Base-by-base conservation (phyloP, 331 rosid species). In the Arachis monticola region DNA sequence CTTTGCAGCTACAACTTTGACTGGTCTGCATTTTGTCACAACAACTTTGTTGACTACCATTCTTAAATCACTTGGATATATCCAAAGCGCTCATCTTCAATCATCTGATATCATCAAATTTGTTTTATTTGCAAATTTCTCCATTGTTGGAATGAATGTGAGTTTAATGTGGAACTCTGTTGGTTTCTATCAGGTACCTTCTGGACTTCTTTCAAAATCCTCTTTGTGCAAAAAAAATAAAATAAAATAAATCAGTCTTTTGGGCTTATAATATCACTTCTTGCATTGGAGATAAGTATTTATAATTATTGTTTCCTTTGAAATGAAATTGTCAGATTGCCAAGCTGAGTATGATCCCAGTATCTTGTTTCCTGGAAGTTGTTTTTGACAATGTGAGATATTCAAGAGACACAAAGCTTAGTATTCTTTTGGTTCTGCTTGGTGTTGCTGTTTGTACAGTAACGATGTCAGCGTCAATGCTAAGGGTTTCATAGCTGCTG, bases 111-210 rank as follows among this genome's bases (percentile, higher is more conserved):
- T 93, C 81, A 66, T 93, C 72, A 91, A 86, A 76, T 93, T 93
- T 85, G 92, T 91, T 51, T 48, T 93, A 46, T 89, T 93, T 89
- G 96, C 98, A n/a, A 93, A 93, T 81, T 88, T 89, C 77, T 93
- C 98, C 70, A 93, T 93, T 59, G 97, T 91, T 41, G 97, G 97
- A 64, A 93, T 93, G 98, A 93, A 93, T 77, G 92, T 91, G 82
- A 93, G 98, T 85, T 86, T 93, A 79, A 93, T 93, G 98, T 91
- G 96, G 97, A 93, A 93, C 85, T 91, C 98, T 60, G 98, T 93
- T 58, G 98, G 98, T 74, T 93, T 93, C 82, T 93, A 93, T 86
- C 98, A 93, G 97, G 98, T 89, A 76, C 73, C 66, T 47, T 63
- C 38, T 8, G 32, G 38, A 13, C 30, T 1, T 27, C 32, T 31